A percentile compares a stretch with the other conserved stretches of the same genome.
Evolutionary conservation across 2,329 filamentous ascomycete species (phyloP).

Genomic region (Lasiodiplodia gonubiensis): DNA sequence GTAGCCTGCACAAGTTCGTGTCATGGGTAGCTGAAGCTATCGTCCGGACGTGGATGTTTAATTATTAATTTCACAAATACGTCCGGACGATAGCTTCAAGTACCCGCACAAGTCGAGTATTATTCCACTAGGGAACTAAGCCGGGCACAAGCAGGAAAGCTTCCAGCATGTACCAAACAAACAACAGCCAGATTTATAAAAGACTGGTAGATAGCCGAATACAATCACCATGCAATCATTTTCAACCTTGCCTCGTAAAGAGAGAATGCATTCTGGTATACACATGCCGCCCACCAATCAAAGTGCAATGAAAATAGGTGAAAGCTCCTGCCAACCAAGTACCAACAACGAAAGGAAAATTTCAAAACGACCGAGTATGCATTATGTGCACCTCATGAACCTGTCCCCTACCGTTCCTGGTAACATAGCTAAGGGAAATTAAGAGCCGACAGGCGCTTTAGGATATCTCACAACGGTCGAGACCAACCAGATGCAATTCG

Average conservation of each 20-base stretch:
- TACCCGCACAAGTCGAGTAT: too few species aligned
- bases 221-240: too few species aligned
- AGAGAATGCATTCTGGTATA: conserved; percentile 26
- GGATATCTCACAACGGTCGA: background rate
- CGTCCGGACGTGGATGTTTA: too few species aligned
- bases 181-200: too few species aligned
- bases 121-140: too few species aligned
- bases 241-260: background rate
- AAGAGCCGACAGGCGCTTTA: conserved; percentile 10
- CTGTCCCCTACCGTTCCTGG: background rate
- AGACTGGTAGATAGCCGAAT: too few species aligned
- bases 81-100: too few species aligned
- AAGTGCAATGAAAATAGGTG: background rate
- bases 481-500: background rate
- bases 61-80: too few species aligned
- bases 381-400: background rate
- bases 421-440: conserved; percentile 4
- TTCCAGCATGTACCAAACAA: too few species aligned
- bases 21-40: too few species aligned
- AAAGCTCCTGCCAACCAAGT: background rate
- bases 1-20: too few species aligned
- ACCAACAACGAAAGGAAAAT: conserved; percentile 8
- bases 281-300: conserved; percentile 10
- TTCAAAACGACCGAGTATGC: conserved; percentile 9
- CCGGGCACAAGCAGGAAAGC: too few species aligned